Conservation (phyloP, 176 grass and related monocot species). For the Lolium perenne region DNA sequence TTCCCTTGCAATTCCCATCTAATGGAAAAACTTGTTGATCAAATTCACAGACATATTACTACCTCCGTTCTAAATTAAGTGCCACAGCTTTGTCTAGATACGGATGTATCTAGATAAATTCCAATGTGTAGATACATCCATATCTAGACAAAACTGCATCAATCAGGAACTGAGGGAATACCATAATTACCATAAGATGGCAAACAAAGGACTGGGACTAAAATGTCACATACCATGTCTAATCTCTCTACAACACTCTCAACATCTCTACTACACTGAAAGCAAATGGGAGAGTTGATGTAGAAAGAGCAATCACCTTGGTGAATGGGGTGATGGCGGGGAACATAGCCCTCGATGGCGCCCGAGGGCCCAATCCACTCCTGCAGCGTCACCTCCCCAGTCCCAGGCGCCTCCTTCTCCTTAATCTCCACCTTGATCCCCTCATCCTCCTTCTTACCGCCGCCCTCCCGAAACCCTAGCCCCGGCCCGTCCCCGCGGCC, state of each 20-base stretch:
- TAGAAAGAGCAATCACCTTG: slow-evolving; percentile 30
- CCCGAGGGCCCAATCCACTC: slow-evolving; percentile 76
- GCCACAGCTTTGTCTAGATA: too few relatives aligned
- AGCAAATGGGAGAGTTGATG: not conserved
- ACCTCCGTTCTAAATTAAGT: too few relatives aligned
- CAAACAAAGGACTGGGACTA: not conserved
- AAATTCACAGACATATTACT: too few relatives aligned
- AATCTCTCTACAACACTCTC: not conserved
- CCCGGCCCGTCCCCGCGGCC: not conserved
- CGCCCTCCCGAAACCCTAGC: slow-evolving; percentile 32
- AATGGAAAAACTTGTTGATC: too few relatives aligned
- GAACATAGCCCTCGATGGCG: slow-evolving; percentile 88
- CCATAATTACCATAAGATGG: not conserved
- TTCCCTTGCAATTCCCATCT: too few relatives aligned
- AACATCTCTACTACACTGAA: not conserved
- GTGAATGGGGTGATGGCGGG: slow-evolving; percentile 31
- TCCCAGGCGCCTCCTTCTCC: slow-evolving; percentile 55
- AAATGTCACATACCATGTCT: not conserved
- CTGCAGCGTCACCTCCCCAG: slow-evolving; percentile 56
- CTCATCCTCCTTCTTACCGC: slow-evolving; percentile 26
- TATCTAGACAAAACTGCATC: too few relatives aligned
- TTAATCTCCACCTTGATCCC: slow-evolving; percentile 56
- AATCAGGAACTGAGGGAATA: too few relatives aligned
- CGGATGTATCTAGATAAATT: too few relatives aligned
- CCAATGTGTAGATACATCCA: too few relatives aligned